Evolutionary conservation across 2,329 filamentous ascomycete species (phyloP), one percentile per base, ranked within the genome.

Genomic region (Verticillium albo-atrum): DNA sequence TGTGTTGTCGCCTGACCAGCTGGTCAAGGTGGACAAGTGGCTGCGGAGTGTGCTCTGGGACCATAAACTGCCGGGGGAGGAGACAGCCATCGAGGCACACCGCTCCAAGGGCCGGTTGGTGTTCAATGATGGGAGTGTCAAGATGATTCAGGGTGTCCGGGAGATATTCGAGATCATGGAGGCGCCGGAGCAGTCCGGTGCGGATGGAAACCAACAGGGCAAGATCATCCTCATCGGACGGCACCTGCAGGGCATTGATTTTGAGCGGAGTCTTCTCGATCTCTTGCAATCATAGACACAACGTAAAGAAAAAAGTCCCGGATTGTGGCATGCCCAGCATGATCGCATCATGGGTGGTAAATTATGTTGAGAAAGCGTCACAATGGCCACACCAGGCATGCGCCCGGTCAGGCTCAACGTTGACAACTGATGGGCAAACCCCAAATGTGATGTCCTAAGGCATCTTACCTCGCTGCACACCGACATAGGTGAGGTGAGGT

Each of bases 141-240:
- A 91, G 70, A 85, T 98, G 63, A 81, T 98, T 7, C 95, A 99
- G 72, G 95, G 93, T 2, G 95, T 99, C 1, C 80, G 94, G 57
- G 94, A 97, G 67, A 84, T 98, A 17, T 99, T 98, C 72, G 95
- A 99, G 68, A 89, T 98, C 26, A 84, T 91, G 26, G 92, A 97
- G 65, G 77, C 76, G 7, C 74, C 77, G 4, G 66, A 72, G 10
- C 72, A 70, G 53, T 61, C 61, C 17, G 65, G 68, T 10, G 69
- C 70, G 2, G 67, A 62, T 51, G 59, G 60, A 14, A 61, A 69
- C 12, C 64, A 65, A 27, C 65, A 72, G 37, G 82, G 86, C 25
- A 89, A 89, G 70, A 75, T 89, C 55, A 82, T 89, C 10, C 67
- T 89, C 53, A 89, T 89, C 70, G 87, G 87, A 52, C 79, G 83